These are phyloP conservation scores for Odonthalia washingtoniensis DNA, from an alignment of 31 red algal genomes.

Conservation along the genomic window DNA sequence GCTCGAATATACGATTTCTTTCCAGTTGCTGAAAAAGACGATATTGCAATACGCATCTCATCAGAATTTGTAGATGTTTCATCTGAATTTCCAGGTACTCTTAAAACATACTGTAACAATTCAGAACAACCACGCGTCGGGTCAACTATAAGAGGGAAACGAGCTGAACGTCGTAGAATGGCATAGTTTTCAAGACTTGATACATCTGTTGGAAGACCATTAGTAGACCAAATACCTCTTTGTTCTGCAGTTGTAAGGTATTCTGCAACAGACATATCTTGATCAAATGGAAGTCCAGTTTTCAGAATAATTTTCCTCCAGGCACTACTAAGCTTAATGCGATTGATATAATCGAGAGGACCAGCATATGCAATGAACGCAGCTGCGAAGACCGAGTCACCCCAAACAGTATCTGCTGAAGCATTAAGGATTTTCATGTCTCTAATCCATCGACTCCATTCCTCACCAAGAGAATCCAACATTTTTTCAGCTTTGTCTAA, in stretches of 20 bases:
- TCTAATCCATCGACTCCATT: constrained; percentile 77
- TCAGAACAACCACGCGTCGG: constrained; percentile 41
- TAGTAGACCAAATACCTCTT: constrained; percentile 60
- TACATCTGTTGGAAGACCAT: constrained; percentile 58
- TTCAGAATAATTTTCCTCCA: constrained; percentile 64
- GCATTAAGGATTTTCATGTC: constrained; percentile 66
- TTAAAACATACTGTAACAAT: too few relatives aligned
- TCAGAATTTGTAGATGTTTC: constrained; percentile 6
- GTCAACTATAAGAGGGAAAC: constrained; percentile 76
- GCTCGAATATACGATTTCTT: constrained; percentile 85
- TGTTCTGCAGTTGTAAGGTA: constrained; percentile 74
- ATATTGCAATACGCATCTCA: constrained; percentile 47
- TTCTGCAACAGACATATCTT: constrained; percentile 40
- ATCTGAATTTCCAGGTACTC: background rate
- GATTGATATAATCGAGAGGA: constrained; percentile 56
- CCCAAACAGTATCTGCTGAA: constrained; percentile 74
- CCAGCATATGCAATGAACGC: constrained; percentile 87
- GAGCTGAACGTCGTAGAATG: constrained; percentile 76
- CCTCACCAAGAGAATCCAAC: constrained; percentile 77
- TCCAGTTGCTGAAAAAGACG: constrained; percentile 58
- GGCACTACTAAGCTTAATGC: constrained; percentile 21
- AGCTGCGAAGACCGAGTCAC: constrained; percentile 72
- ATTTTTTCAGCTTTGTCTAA: constrained; percentile 65
- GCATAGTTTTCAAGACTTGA: constrained; percentile 77
- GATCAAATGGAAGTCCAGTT: constrained; percentile 61